These are phyloP conservation scores for Xerocomus spinulosus DNA, from an alignment of 768 basidiomycete genomes.

Conservation along the genomic window DNA sequence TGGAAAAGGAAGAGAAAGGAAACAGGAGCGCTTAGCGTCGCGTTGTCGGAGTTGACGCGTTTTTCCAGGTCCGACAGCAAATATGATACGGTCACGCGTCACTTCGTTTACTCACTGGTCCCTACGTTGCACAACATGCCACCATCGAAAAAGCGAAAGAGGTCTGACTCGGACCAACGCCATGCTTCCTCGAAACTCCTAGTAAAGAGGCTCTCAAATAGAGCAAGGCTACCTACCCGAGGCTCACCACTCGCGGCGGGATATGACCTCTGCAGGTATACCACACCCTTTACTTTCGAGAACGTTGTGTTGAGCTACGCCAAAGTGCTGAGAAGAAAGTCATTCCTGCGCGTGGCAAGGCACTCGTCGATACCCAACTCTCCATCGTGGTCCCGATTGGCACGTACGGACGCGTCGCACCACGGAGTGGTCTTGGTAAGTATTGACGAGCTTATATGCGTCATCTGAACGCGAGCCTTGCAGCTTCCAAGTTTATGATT, in stretches of 20 bases:
- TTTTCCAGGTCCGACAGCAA: slow-evolving; percentile 29
- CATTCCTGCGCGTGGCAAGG: slow-evolving; percentile 88
- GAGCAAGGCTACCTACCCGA: slow-evolving; percentile 79
- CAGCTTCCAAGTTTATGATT: slow-evolving; percentile 96
- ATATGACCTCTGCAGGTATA: slow-evolving; percentile 89
- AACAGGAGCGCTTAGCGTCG: no score
- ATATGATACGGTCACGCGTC: slow-evolving; percentile 16
- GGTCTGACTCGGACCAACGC: slow-evolving; percentile 39
- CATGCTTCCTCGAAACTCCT: slow-evolving; percentile 50
- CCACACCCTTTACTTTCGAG: neutral
- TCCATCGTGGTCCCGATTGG: slow-evolving; percentile 92
- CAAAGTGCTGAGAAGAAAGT: slow-evolving; percentile 76
- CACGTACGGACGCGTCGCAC: slow-evolving; percentile 95
- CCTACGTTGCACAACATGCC: slow-evolving; percentile 24
- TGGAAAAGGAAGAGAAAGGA: slow-evolving; percentile 3
- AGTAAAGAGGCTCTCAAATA: slow-evolving; percentile 79
- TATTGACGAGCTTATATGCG: slow-evolving; percentile 2
- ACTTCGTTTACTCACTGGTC: neutral
- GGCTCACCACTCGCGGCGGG: slow-evolving; percentile 87
- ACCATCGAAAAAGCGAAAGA: slow-evolving; percentile 56
- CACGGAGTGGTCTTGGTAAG: slow-evolving; percentile 90
- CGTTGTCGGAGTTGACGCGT: neutral
- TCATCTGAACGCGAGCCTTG: neutral
- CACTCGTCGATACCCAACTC: slow-evolving; percentile 84
- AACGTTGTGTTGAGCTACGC: slow-evolving; percentile 1